A percentile compares a stretch with the other conserved stretches of the same genome.
Evolutionary conservation across 352 stramenopile species (phyloP).

Genomic region (Phytophthora ramorum): DNA sequence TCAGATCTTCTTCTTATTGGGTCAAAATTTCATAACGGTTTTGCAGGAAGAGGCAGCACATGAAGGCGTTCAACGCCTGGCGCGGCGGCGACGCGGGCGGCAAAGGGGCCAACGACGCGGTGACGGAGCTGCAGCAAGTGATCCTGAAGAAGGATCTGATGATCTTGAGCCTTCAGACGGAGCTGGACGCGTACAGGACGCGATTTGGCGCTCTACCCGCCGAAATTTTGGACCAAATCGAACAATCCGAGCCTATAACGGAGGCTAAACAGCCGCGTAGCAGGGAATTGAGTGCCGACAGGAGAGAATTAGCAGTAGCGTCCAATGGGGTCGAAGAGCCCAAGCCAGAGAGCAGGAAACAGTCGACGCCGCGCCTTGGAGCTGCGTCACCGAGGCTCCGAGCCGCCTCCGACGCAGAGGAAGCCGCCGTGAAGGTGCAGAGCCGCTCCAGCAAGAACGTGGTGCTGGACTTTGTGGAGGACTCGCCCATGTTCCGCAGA

Average conservation of each 20-base stretch:
- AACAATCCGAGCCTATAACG: slow-evolving; percentile 20
- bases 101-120: slow-evolving; percentile 36
- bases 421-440: slow-evolving; percentile 17
- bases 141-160: slow-evolving; percentile 88
- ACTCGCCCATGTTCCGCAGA: slow-evolving; percentile 88
- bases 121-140: slow-evolving; percentile 79
- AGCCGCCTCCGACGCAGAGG: slow-evolving; percentile 16
- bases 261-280: slow-evolving; percentile 12
- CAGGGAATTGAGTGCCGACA: slow-evolving; percentile 27
- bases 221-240: slow-evolving; percentile 35
- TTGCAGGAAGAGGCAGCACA: slow-evolving; percentile 3
- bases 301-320: slow-evolving; percentile 10
- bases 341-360: slow-evolving; percentile 17
- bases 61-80: slow-evolving; percentile 48
- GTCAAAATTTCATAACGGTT: slow-evolving; percentile 15
- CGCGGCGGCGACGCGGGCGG: slow-evolving; percentile 21
- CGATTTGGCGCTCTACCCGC: slow-evolving; percentile 60
- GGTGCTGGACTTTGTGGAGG: slow-evolving; percentile 85
- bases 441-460: slow-evolving; percentile 74
- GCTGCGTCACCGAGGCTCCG: slow-evolving; percentile 19
- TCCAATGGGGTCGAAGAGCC: slow-evolving; percentile 1
- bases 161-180: slow-evolving; percentile 79
- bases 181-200: slow-evolving; percentile 64
- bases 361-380: slow-evolving; percentile 7
- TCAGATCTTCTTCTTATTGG: slow-evolving; percentile 1